These are phyloP conservation scores for Pelargonium fulgidum DNA, from an alignment of 441 rosid genomes.

Conservation along the genomic window DNA sequence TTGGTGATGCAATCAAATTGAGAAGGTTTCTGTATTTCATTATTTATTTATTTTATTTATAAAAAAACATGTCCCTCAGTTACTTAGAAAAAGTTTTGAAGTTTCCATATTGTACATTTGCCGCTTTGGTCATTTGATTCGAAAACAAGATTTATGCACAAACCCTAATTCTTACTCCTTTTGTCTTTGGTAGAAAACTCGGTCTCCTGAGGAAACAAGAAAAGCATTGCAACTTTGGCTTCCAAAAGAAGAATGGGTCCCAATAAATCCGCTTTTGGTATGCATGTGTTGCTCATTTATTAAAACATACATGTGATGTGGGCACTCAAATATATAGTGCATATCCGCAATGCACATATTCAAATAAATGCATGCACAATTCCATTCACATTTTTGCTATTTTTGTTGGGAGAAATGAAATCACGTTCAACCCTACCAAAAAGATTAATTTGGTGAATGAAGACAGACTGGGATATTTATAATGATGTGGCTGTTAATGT, in stretches of 20 bases:
- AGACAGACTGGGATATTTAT: neutral
- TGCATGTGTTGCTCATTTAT: conserved; percentile 12
- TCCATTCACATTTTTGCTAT: neutral
- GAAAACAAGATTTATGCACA: neutral
- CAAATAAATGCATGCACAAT: neutral
- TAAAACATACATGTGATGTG: neutral
- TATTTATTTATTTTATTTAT: neutral
- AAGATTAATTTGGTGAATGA: neutral
- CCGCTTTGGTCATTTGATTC: neutral
- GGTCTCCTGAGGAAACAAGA: conserved; percentile 84
- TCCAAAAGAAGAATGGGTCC: conserved; percentile 93
- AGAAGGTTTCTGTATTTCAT: neutral
- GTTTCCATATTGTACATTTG: neutral
- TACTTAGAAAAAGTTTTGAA: too few species aligned
- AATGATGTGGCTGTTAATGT: neutral
- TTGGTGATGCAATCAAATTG: conserved; percentile 8
- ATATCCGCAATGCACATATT: neutral
- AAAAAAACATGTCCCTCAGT: too few species aligned
- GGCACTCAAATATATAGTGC: conserved; percentile 2
- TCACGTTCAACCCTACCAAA: neutral
- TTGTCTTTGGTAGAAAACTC: conserved; percentile 47
- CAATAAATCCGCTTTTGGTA: conserved; percentile 87
- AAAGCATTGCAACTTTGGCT: conserved; percentile 80
- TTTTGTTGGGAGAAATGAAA: neutral
- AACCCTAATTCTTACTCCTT: conserved; percentile 2